Conservation (phyloP, 2,329 filamentous ascomycete genomes). For the Pseudopyricularia cyperi region DNA sequence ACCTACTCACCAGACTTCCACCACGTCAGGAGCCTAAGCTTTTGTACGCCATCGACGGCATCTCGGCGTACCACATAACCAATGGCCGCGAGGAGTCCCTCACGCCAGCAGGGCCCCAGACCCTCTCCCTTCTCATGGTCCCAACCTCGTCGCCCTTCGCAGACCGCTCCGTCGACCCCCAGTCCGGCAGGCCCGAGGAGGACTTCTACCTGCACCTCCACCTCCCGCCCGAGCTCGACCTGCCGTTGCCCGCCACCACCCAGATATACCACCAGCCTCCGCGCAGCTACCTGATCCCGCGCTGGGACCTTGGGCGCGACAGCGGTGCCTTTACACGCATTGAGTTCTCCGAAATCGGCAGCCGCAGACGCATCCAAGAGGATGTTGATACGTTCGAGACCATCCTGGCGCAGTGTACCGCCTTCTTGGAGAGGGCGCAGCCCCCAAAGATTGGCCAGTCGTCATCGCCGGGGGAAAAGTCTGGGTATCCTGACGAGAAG, state of each 20-base stretch:
- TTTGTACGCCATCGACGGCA: slow-evolving; percentile 64
- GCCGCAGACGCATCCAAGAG: slow-evolving; percentile 65
- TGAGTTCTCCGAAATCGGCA: slow-evolving; percentile 69
- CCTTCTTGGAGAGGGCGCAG: slow-evolving; percentile 76
- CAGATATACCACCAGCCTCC: slow-evolving; percentile 96
- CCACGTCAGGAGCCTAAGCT: slow-evolving; percentile 45
- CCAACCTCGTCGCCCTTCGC: slow-evolving; percentile 69
- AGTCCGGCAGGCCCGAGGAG: slow-evolving; percentile 50
- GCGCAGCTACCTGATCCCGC: slow-evolving; percentile 82
- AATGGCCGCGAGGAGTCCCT: slow-evolving; percentile 75
- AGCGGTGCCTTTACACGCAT: slow-evolving; percentile 86
- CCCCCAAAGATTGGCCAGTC: slow-evolving; percentile 30
- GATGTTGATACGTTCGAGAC: slow-evolving; percentile 93
- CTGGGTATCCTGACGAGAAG: neutral
- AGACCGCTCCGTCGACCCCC: slow-evolving; percentile 36
- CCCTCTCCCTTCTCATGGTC: slow-evolving; percentile 88
- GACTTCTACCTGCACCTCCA: slow-evolving; percentile 97
- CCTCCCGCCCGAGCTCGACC: slow-evolving; percentile 84
- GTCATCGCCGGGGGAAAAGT: slow-evolving; percentile 16
- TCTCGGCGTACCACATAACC: slow-evolving; percentile 82
- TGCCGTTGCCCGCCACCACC: slow-evolving; percentile 85
- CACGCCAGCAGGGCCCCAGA: slow-evolving; percentile 78
- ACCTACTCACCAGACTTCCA: neutral
- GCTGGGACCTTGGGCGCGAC: slow-evolving; percentile 84
- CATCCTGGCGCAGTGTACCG: slow-evolving; percentile 87